phyloP scores from a whole-genome alignment of 2,329 filamentous ascomycete genomes.

The Penicillium crustosum region DNA sequence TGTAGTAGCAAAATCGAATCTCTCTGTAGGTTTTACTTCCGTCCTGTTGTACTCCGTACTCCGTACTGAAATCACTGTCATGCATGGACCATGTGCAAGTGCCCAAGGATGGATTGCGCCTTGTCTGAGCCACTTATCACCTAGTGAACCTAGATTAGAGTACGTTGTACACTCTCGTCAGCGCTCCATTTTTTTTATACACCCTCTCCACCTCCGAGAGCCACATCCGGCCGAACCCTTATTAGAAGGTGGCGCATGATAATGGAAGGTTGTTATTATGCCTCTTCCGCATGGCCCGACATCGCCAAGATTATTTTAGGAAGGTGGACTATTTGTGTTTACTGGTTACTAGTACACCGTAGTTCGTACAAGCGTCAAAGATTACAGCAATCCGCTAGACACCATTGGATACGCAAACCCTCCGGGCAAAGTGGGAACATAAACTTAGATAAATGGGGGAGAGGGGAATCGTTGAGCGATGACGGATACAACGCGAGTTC shows the following conservation, averaged over 20 bases:
- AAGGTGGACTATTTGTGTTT: neutral
- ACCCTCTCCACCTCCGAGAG: neutral
- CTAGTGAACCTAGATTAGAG: neutral
- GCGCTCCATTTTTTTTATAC: neutral
- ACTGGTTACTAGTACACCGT: neutral
- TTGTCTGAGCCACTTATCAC: neutral
- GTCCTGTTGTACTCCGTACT: too few species aligned
- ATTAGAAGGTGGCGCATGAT: neutral
- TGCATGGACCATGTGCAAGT: neutral
- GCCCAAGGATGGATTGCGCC: neutral
- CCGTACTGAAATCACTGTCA: neutral
- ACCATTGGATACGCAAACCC: neutral
- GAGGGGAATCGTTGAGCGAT: neutral
- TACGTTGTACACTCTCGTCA: neutral
- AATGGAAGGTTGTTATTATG: neutral
- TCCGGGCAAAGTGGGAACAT: neutral
- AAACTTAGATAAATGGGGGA: conserved; percentile 3
- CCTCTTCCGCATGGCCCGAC: neutral
- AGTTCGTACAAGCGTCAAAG: neutral
- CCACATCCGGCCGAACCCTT: conserved; percentile 1
- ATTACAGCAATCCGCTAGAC: neutral
- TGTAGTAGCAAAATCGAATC: neutral
- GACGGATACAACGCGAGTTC: neutral
- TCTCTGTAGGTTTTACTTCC: too few species aligned
- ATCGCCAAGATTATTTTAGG: neutral